Base-by-base conservation (phyloP, 192 early-diverging fungal species). In the Coemansia sp. region DNA sequence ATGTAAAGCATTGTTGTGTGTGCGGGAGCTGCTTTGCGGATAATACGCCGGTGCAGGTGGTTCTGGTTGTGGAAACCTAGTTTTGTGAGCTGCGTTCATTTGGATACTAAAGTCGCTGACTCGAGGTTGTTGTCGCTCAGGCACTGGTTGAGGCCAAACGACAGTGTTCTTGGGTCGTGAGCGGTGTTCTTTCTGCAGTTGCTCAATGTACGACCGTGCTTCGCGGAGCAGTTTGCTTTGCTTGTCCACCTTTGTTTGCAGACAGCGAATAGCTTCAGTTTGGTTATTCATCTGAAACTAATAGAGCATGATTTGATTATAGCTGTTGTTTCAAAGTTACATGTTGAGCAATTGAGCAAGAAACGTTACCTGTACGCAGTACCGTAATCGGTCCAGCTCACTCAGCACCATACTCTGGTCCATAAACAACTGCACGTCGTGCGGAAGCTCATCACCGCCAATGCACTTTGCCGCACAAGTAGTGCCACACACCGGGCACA, bases 241-340 rank as follows among this genome's bases (percentile, higher is more conserved):
- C 20, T 57, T 60, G 25, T 66, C 38, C 15, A 73, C 42, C 23
- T 63, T 69, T 1, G 58, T 48, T 2, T 66, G 69, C 50, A 73
- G 17, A 12, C 31, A 17, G 10, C n/a, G n/a, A 2, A 79, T 60
- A 17, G 76, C 76, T 15, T 38, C 51, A 14, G 37, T 44, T 37
- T 73, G 71, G 47, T 79, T 79, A 20, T 57, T 50, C 4, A 69
- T 55, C 19, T 79, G 76, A 55, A 79, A 79, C 76, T 78, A 78
- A 34, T 4, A 12, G 3, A 17, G 2, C 8, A 14, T n/a, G 15
- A 42, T 42, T n/a, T 11, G 12, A 42, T 42, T 42, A 15, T 15
- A 42, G 37, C 31, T 20, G 19, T 59, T 37, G 26, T 12, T 58
- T 21, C 36, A 2, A 26, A 14, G 7, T 58, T 8, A 38, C 5